Percentiles rank a stretch among this genome's conserved stretches.
Conservation (phyloP, 1,284 basidiomycete genomes). For the Golubevia pallescens region DNA sequence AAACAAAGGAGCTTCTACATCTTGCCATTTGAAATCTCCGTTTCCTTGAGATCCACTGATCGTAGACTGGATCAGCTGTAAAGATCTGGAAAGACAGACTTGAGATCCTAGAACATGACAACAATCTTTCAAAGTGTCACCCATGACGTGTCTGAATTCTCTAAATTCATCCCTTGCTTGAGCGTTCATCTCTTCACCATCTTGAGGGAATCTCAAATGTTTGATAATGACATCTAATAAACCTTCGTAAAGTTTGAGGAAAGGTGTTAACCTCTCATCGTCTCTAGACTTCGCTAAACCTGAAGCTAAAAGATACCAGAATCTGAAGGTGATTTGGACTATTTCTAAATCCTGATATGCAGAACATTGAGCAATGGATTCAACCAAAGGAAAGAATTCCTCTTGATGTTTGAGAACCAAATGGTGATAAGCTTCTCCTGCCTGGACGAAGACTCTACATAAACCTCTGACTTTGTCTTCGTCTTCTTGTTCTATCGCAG, state of each 20-base stretch:
- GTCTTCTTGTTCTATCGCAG: constrained; percentile 71
- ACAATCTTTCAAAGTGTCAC: constrained; percentile 98
- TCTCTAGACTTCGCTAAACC: constrained; percentile 69
- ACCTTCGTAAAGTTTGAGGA: constrained; percentile 80
- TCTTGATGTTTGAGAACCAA: constrained; percentile 88
- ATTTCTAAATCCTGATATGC: constrained; percentile 93
- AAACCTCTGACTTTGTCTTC: constrained; percentile 87
- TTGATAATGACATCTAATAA: constrained; percentile 86
- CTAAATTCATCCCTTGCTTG: constrained; percentile 94
- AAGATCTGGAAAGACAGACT: constrained; percentile 79
- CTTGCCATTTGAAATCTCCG: constrained; percentile 77
- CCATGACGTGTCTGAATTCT: constrained; percentile 95
- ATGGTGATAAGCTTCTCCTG: constrained; percentile 91
- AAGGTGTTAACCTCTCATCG: constrained; percentile 65
- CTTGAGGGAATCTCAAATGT: constrained; percentile 87
- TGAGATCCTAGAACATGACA: constrained; percentile 91
- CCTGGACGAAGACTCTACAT: constrained; percentile 90
- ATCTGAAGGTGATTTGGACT: constrained; percentile 95
- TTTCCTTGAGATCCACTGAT: too few relatives aligned
- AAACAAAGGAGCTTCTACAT: constrained; percentile 95
- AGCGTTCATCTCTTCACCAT: constrained; percentile 73
- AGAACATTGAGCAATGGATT: constrained; percentile 92
- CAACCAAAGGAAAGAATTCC: constrained; percentile 89
- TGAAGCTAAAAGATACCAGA: constrained; percentile 79
- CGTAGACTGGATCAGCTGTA: constrained; percentile 79